These are phyloP conservation scores for Excoecaria agallocha DNA, from an alignment of 345 rosid genomes.

Conservation along the genomic window DNA sequence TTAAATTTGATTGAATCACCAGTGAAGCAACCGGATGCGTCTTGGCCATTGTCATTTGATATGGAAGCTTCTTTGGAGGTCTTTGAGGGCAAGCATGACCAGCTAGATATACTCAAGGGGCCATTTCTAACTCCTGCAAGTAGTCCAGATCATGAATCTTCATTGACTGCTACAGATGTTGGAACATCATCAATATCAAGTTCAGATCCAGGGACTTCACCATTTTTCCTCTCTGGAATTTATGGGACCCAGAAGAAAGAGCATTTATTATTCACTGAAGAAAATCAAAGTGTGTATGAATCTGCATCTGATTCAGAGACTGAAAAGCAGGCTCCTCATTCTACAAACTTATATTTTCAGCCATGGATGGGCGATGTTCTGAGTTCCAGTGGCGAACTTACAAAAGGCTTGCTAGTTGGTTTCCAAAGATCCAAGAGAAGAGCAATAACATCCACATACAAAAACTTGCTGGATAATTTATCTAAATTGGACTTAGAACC, in stretches of 20 bases:
- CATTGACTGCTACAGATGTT: constrained; percentile 81
- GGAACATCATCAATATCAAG: constrained; percentile 94
- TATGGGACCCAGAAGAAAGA: constrained; percentile 66
- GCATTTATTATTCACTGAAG: constrained; percentile 44
- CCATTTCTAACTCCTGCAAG: constrained; percentile 76
- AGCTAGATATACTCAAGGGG: constrained; percentile 17
- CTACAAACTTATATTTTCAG: no score
- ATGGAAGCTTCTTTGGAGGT: constrained; percentile 40
- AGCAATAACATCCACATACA: no score
- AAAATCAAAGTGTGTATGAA: no score
- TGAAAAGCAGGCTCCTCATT: no score
- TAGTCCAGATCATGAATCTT: constrained; percentile 92
- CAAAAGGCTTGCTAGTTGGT: no score
- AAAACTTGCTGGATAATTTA: no score
- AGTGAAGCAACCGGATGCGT: constrained; percentile 38
- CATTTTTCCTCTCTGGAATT: constrained; percentile 52
- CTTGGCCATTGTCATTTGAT: constrained; percentile 36
- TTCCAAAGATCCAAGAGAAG: no score
- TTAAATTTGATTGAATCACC: constrained; percentile 78
- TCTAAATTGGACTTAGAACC: no score
- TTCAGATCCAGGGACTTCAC: constrained; percentile 84
- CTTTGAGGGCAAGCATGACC: constrained; percentile 36
- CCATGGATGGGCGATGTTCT: no score
- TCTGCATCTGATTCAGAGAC: no score
- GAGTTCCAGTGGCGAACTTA: no score